Conservation (phyloP, 345 rosid species). For the Camelina laxa region DNA sequence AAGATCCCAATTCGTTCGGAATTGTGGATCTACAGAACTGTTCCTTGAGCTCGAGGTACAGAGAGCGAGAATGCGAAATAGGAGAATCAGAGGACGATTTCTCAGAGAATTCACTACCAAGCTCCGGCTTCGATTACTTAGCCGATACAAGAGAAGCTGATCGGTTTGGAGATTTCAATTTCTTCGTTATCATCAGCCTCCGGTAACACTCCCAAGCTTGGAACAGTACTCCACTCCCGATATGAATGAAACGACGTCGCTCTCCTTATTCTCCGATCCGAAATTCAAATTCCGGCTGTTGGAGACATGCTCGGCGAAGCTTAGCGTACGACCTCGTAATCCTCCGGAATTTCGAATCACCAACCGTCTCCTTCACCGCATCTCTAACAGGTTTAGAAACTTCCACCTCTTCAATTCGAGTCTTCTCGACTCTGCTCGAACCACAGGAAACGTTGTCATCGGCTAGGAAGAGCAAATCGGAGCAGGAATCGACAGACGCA, state of each 20-base stretch:
- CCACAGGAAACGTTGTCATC: slow-evolving; percentile 55
- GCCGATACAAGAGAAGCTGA: slow-evolving; percentile 43
- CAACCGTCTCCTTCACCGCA: slow-evolving; percentile 34
- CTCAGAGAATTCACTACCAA: slow-evolving; percentile 77
- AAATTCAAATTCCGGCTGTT: slow-evolving; percentile 36
- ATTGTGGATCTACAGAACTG: slow-evolving; percentile 66
- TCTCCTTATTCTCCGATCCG: slow-evolving; percentile 45
- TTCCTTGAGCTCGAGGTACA: slow-evolving; percentile 59
- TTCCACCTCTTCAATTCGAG: slow-evolving; percentile 44
- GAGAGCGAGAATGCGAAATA: slow-evolving; percentile 65
- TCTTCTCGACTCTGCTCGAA: slow-evolving; percentile 54
- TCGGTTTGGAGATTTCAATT: slow-evolving; percentile 47
- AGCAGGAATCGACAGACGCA: slow-evolving; percentile 51
- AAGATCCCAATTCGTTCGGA: slow-evolving; percentile 44
- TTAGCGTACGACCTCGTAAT: slow-evolving; percentile 57
- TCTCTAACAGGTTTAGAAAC: slow-evolving; percentile 38
- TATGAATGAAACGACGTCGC: slow-evolving; percentile 53
- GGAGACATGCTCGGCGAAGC: slow-evolving; percentile 50
- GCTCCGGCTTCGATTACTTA: slow-evolving; percentile 52
- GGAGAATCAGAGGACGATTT: slow-evolving; percentile 57
- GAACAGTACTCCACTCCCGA: slow-evolving; percentile 57
- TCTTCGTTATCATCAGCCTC: slow-evolving; percentile 43
- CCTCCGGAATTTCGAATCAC: slow-evolving; percentile 49
- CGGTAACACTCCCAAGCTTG: slow-evolving; percentile 29
- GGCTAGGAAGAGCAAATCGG: slow-evolving; percentile 42